Percentiles rank a stretch among this genome's conserved stretches.
Conservation (phyloP, 441 rosid genomes). For the Isatis lusitanica region DNA sequence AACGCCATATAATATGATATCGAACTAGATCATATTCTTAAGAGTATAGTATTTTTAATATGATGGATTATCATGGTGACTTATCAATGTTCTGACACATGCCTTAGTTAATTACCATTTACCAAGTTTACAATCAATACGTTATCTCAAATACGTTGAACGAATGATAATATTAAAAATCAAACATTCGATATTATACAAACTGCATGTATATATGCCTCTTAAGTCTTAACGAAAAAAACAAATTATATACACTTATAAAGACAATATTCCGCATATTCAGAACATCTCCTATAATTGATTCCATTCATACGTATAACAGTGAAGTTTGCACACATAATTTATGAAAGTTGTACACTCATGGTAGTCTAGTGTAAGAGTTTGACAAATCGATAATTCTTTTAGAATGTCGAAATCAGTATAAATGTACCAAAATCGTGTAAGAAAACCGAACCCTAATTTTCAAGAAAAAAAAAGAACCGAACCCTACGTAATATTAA, state of each 20-base stretch:
- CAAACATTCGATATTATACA: not conserved
- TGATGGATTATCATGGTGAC: conserved; percentile 2
- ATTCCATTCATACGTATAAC: conserved; percentile 20
- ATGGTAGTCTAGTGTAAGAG: not conserved
- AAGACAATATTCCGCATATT: no score
- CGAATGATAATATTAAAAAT: not conserved
- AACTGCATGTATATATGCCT: no score
- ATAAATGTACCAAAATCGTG: not conserved
- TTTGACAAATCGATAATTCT: not conserved
- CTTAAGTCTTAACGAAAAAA: no score
- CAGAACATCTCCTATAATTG: not conserved
- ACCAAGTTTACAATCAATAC: conserved; percentile 6
- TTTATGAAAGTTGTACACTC: not conserved
- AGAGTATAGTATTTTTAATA: not conserved
- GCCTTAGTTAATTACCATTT: conserved; percentile 10
- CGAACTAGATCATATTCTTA: not conserved
- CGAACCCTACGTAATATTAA: not conserved
- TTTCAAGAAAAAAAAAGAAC: no score
- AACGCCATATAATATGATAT: conserved; percentile 12
- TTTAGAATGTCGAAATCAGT: not conserved
- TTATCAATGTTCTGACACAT: conserved; percentile 23
- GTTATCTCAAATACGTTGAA: not conserved
- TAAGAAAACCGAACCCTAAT: not conserved
- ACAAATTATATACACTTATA: no score
- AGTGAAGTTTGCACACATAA: not conserved